phyloP scores from a whole-genome alignment of 306 rosid genomes.

The Vachellia pachyceras region DNA sequence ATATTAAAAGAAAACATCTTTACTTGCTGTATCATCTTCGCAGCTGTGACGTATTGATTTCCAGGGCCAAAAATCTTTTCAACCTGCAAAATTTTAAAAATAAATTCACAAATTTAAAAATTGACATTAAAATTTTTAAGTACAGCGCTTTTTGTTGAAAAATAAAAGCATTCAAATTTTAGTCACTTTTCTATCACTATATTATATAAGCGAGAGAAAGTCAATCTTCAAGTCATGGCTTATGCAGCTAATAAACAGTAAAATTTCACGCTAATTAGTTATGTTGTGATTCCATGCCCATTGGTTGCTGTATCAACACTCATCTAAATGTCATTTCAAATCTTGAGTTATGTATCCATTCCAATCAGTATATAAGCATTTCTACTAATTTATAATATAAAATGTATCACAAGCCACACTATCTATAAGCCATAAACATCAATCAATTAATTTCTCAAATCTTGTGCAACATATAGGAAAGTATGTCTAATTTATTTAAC shows the following conservation, averaged over 20 bases:
- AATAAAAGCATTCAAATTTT: constrained; percentile 1
- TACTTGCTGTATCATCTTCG: constrained; percentile 98
- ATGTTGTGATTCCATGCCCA: neutral
- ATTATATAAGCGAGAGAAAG: neutral
- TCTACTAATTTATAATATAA: neutral
- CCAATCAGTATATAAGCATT: neutral
- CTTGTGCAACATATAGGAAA: neutral
- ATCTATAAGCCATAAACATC: neutral
- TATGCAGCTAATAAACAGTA: neutral
- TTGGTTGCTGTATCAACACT: neutral
- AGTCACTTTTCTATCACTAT: constrained; percentile 12
- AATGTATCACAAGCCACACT: neutral
- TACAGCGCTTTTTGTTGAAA: neutral
- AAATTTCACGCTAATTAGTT: neutral
- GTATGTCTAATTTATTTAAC: neutral
- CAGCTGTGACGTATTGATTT: constrained; percentile 97
- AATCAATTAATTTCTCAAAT: neutral
- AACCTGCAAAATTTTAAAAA: constrained; percentile 54
- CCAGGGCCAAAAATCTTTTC: constrained; percentile 97
- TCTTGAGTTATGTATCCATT: neutral
- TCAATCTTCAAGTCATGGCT: neutral
- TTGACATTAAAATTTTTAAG: neutral
- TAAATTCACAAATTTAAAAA: constrained; percentile 10
- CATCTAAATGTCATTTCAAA: too few relatives aligned
- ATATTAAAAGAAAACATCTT: constrained; percentile 15